Percentiles rank a stretch among this genome's conserved stretches.
These are phyloP conservation scores for Moesziomyces antarcticus DNA, from an alignment of 1,284 basidiomycete genomes.

Conservation along the genomic window DNA sequence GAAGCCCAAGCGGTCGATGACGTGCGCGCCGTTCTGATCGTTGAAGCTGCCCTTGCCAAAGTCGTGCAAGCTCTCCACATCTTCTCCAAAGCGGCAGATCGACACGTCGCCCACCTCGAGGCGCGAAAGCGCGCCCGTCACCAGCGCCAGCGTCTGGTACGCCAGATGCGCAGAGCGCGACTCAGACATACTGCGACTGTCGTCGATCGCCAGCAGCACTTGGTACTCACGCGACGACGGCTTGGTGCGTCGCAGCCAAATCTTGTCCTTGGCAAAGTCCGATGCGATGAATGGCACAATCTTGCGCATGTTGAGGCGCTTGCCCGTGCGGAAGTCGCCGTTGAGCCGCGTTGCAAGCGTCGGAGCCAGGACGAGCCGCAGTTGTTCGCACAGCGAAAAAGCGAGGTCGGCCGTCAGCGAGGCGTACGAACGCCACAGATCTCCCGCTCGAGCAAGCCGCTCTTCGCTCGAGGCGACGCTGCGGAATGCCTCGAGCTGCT, in stretches of 20 bases:
- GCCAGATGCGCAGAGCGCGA: slow-evolving; percentile 92
- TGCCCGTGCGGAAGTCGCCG: slow-evolving; percentile 97
- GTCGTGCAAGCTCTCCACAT: slow-evolving; percentile 86
- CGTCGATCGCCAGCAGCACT: slow-evolving; percentile 92
- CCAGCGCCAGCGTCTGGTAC: slow-evolving; percentile 91
- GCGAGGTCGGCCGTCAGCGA: slow-evolving; percentile 90
- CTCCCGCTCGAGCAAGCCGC: slow-evolving; percentile 74
- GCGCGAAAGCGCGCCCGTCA: slow-evolving; percentile 87
- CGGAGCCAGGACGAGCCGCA: slow-evolving; percentile 94
- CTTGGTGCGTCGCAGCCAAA: slow-evolving; percentile 94
- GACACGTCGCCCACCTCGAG: slow-evolving; percentile 95
- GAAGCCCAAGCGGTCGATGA: slow-evolving; percentile 88
- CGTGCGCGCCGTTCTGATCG: slow-evolving; percentile 72
- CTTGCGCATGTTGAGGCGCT: slow-evolving; percentile 98
- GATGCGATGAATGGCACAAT: slow-evolving; percentile 98
- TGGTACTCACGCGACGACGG: slow-evolving; percentile 96
- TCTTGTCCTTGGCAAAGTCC: slow-evolving; percentile 99
- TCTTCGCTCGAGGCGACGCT: slow-evolving; percentile 75
- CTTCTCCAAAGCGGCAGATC: slow-evolving; percentile 89
- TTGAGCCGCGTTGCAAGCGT: slow-evolving; percentile 92
- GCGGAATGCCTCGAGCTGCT: slow-evolving; percentile 70
- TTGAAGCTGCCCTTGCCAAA: slow-evolving; percentile 70
- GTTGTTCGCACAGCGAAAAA: slow-evolving; percentile 82
- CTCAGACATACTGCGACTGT: slow-evolving; percentile 96
- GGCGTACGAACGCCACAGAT: slow-evolving; percentile 90